These are phyloP conservation scores for Rhodosporidiobolus odoratus DNA, from an alignment of 768 basidiomycete species.

Conservation along the genomic window DNA sequence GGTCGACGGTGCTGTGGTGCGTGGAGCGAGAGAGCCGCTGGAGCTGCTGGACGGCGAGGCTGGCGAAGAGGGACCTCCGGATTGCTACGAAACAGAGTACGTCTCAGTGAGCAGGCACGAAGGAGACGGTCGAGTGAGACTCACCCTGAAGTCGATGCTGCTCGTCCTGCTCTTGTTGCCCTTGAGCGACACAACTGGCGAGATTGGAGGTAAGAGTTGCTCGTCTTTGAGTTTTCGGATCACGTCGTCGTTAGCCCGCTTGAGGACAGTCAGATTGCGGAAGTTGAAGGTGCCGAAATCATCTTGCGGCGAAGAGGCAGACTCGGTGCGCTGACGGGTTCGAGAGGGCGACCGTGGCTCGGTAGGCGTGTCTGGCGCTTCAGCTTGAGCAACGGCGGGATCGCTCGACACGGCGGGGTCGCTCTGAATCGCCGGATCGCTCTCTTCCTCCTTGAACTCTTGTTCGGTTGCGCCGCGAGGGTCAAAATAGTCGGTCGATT, in stretches of 20 bases:
- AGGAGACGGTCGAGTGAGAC: neutral
- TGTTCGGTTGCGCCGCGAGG: slow-evolving; percentile 85
- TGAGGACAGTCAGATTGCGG: slow-evolving; percentile 91
- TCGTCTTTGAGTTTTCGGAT: slow-evolving; percentile 92
- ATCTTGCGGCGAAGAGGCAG: slow-evolving; percentile 45
- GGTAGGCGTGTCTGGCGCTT: slow-evolving; percentile 30
- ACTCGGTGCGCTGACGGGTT: slow-evolving; percentile 16
- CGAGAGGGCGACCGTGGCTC: slow-evolving; percentile 50
- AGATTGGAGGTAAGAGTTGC: slow-evolving; percentile 61
- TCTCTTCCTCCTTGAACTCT: slow-evolving; percentile 80
- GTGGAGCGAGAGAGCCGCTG: slow-evolving; percentile 8
- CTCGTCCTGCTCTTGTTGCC: slow-evolving; percentile 15
- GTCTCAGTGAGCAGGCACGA: neutral
- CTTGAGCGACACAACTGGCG: slow-evolving; percentile 12
- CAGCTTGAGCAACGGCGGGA: slow-evolving; percentile 41
- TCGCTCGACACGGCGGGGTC: slow-evolving; percentile 47
- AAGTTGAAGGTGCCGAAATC: slow-evolving; percentile 98
- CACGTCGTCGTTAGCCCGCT: slow-evolving; percentile 97
- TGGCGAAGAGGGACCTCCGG: slow-evolving; percentile 19
- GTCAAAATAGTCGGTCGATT: slow-evolving; percentile 99
- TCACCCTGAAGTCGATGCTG: slow-evolving; percentile 23
- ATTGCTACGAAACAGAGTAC: neutral
- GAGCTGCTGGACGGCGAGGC: slow-evolving; percentile 22
- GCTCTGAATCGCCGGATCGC: neutral
- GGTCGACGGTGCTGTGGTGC: slow-evolving; percentile 61